Conservation (phyloP, 179 eudicot genomes). For the Pouteria campechiana region DNA sequence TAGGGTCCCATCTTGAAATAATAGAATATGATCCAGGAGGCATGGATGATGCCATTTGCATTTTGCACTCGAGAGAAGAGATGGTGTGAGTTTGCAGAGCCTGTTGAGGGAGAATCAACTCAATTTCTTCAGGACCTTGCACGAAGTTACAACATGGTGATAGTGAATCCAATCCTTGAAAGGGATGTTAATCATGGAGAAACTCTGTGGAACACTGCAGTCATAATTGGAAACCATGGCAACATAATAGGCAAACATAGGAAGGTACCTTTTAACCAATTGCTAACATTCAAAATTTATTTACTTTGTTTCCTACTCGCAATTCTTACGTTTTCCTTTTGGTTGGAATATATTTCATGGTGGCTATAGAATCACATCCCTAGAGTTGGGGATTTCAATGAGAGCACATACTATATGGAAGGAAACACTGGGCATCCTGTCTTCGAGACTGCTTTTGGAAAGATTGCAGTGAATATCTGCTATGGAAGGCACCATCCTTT, state of each 20-base stretch:
- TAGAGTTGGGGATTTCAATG: constrained; percentile 95
- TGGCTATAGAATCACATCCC: constrained; percentile 89
- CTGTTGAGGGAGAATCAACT: constrained; percentile 85
- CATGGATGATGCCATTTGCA: constrained; percentile 99
- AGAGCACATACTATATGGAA: constrained; percentile 98
- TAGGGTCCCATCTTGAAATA: background rate
- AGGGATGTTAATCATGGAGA: constrained; percentile 90
- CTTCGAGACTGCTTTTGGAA: constrained; percentile 92
- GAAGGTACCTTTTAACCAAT: too few species aligned
- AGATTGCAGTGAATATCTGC: constrained; percentile 85
- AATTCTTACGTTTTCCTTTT: background rate
- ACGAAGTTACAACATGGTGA: constrained; percentile 82
- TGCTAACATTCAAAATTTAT: background rate
- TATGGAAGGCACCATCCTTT: constrained; percentile 99
- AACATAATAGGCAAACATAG: constrained; percentile 89
- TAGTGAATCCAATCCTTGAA: constrained; percentile 81
- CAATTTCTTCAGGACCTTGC: constrained; percentile 73
- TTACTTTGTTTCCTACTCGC: background rate
- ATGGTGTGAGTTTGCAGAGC: constrained; percentile 98
- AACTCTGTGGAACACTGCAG: constrained; percentile 92
- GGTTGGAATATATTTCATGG: background rate
- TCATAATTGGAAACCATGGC: constrained; percentile 84
- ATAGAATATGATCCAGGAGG: constrained; percentile 42
- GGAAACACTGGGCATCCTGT: constrained; percentile 99
- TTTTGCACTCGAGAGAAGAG: constrained; percentile 95